A percentile compares a stretch with the other conserved stretches of the same genome.
Conservation (phyloP, 768 basidiomycete genomes). For the Xerocomus potaroensis region DNA sequence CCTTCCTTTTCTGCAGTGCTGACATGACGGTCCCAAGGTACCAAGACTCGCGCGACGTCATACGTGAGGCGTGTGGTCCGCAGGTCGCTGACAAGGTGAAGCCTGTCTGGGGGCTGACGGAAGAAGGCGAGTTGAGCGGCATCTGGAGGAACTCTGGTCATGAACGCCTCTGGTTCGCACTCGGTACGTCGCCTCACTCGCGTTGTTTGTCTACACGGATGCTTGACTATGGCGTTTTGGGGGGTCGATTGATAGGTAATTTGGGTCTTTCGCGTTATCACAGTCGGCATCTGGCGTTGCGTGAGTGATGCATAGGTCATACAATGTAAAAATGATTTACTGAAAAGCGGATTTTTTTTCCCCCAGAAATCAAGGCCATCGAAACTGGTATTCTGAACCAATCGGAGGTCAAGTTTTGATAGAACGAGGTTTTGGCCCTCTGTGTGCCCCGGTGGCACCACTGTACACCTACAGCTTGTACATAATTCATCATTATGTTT, state of each 20-base stretch:
- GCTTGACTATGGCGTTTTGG: not conserved
- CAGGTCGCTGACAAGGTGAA: constrained; percentile 43
- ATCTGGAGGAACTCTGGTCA: constrained; percentile 31
- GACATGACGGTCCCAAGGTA: constrained; percentile 35
- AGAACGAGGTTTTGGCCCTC: not conserved
- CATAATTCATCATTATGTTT: too few relatives aligned
- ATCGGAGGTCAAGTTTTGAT: constrained; percentile 17
- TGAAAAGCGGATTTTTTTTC: not conserved
- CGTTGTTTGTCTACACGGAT: too few relatives aligned
- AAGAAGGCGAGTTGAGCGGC: constrained; percentile 56
- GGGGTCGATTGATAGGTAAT: too few relatives aligned
- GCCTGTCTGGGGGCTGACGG: constrained; percentile 57
- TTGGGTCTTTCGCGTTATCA: constrained; percentile 25
- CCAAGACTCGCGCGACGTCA: constrained; percentile 39
- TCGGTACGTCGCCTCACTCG: constrained; percentile 17
- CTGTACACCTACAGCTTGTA: too few relatives aligned
- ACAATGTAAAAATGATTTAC: too few relatives aligned
- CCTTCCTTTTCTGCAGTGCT: too few relatives aligned
- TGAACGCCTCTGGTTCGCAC: constrained; percentile 33
- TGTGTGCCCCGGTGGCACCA: too few relatives aligned
- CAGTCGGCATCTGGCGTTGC: constrained; percentile 29
- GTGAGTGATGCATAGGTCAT: too few relatives aligned
- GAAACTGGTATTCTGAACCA: constrained; percentile 25
- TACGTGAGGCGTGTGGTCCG: constrained; percentile 44
- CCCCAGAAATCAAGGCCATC: constrained; percentile 32